phyloP scores from a whole-genome alignment of 306 rosid genomes.

The Acacia crassicarpa region DNA sequence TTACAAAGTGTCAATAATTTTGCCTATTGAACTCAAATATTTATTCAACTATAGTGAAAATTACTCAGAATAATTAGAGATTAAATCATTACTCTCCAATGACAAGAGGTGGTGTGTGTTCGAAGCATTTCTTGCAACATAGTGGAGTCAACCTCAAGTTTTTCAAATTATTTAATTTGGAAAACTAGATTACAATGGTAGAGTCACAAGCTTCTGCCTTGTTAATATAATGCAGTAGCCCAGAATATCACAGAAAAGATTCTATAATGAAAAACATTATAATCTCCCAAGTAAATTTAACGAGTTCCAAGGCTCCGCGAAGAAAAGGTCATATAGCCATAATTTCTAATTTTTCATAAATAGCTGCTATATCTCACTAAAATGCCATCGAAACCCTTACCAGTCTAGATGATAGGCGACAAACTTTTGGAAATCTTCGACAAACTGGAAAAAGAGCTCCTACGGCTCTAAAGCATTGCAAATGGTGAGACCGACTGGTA shows the following conservation, averaged over 20 bases:
- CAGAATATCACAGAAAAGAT: not conserved
- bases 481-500: conserved; percentile 84
- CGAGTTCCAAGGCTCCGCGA: not conserved
- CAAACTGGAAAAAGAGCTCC: conserved; percentile 53
- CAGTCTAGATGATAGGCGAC: conserved; percentile 67
- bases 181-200: not conserved
- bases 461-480: conserved; percentile 81
- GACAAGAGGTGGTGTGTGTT: not conserved
- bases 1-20: too few relatives aligned
- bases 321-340: not conserved
- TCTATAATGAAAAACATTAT: not conserved
- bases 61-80: not conserved
- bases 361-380: conserved; percentile 5
- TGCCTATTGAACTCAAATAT: too few relatives aligned
- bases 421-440: conserved; percentile 53
- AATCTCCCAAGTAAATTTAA: not conserved
- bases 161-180: not conserved
- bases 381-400: conserved; percentile 35
- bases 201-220: not conserved
- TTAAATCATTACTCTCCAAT: not conserved
- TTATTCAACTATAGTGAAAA: too few relatives aligned
- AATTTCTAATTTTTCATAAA: not conserved
- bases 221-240: not conserved
- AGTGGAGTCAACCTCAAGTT: not conserved
- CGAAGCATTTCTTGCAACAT: not conserved